These are phyloP conservation scores for Hanseniaspora opuntiae DNA, from an alignment of 805 yeast genomes.

Conservation along the genomic window DNA sequence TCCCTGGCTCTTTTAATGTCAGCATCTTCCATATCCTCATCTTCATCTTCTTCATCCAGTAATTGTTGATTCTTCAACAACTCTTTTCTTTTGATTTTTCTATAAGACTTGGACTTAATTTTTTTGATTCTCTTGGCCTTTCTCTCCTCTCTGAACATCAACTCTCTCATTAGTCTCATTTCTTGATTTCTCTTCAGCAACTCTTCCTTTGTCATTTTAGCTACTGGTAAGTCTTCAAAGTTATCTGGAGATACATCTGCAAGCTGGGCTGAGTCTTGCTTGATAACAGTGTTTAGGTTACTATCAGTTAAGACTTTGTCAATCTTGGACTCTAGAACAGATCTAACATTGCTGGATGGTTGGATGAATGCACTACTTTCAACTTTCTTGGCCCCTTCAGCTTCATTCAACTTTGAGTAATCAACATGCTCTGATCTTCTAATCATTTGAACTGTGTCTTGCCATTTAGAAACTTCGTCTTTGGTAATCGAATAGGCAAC, in stretches of 20 bases:
- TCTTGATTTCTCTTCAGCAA: conserved; percentile 64
- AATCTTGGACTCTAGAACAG: conserved; percentile 56
- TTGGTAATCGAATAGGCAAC: conserved; percentile 86
- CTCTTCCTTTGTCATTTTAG: conserved; percentile 70
- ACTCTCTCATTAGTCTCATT: conserved; percentile 80
- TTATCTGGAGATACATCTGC: conserved; percentile 30
- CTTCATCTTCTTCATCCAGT: conserved; percentile 40
- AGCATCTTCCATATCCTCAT: conserved; percentile 44
- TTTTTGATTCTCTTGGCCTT: conserved; percentile 84
- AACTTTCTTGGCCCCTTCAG: conserved; percentile 26
- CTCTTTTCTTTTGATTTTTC: conserved; percentile 76
- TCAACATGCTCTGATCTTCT: conserved; percentile 73
- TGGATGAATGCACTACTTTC: conserved; percentile 42
- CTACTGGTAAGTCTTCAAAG: conserved; percentile 75
- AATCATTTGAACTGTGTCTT: conserved; percentile 62
- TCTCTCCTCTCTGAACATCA: conserved; percentile 90
- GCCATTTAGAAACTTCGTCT: conserved; percentile 79
- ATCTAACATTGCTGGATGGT: conserved; percentile 34
- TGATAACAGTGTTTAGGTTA: conserved; percentile 53
- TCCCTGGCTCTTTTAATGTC: conserved; percentile 74
- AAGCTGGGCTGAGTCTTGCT: conserved; percentile 28
- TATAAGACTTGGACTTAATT: conserved; percentile 83
- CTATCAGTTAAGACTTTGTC: conserved; percentile 49
- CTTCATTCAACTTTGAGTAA: conserved; percentile 36
- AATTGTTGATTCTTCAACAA: conserved; percentile 53